phyloP scores from a whole-genome alignment of 2,329 filamentous ascomycete genomes.

The Aspergillus calidoustus region DNA sequence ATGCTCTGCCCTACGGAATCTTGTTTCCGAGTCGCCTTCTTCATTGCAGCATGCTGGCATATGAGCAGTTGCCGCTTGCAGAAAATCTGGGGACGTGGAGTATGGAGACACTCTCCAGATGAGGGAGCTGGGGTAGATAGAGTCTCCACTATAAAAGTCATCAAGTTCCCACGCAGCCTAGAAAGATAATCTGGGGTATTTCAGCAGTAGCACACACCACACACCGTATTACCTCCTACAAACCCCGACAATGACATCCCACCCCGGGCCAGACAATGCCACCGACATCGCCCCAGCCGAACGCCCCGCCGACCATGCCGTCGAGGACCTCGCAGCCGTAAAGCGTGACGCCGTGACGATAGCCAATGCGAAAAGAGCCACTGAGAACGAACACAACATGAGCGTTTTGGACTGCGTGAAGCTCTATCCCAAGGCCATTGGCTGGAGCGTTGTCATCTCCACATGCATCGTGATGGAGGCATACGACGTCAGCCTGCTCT shows the following conservation, averaged over 20 bases:
- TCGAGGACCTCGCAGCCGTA: not conserved
- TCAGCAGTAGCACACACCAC: not conserved
- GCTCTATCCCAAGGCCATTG: slow-evolving; percentile 33
- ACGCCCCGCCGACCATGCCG: no score
- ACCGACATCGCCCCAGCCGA: not conserved
- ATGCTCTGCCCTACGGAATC: not conserved
- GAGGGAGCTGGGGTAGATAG: not conserved
- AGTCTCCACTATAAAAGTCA: not conserved
- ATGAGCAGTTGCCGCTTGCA: not conserved
- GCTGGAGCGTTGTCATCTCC: not conserved
- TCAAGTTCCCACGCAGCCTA: not conserved
- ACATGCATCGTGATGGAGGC: not conserved
- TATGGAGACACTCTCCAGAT: not conserved
- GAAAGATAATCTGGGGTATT: not conserved
- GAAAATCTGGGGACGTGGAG: not conserved
- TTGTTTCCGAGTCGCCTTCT: not conserved
- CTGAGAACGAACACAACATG: not conserved
- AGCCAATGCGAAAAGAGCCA: not conserved
- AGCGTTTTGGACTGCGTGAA: slow-evolving; percentile 8
- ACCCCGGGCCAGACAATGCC: not conserved
- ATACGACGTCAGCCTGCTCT: slow-evolving; percentile 42
- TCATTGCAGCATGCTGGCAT: not conserved
- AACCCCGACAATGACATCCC: not conserved
- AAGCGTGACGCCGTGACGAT: not conserved
- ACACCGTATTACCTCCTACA: not conserved